Evolutionary conservation across 2,329 filamentous ascomycete species (phyloP).

Genomic region (Acrocalymma vagum): DNA sequence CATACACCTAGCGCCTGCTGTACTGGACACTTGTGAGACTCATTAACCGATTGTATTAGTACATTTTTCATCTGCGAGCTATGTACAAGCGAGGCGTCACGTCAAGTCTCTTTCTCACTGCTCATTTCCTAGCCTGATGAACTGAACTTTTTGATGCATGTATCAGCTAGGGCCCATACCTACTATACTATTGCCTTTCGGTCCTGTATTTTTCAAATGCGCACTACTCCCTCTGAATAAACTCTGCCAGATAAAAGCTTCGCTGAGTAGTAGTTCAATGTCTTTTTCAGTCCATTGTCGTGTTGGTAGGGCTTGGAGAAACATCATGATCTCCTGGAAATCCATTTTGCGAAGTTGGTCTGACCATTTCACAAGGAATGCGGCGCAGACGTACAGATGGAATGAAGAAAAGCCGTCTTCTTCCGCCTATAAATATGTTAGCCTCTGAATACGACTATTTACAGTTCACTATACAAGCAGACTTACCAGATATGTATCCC

Average conservation of each 20-base stretch:
- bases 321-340: conserved; percentile 99
- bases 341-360: conserved; percentile 96
- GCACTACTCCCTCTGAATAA: conserved; percentile 94
- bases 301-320: conserved; percentile 92
- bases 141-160: conserved; percentile 5
- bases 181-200: conserved; percentile 38
- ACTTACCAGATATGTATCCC: conserved; percentile 96
- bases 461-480: not conserved
- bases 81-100: conserved; percentile 15
- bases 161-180: conserved; percentile 48
- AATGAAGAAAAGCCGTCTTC: conserved; percentile 99
- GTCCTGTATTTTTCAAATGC: conserved; percentile 67
- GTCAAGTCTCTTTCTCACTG: conserved; percentile 2
- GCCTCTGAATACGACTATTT: conserved; percentile 3
- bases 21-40: no score
- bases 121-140: conserved; percentile 9
- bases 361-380: conserved; percentile 98
- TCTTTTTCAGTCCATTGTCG: conserved; percentile 97
- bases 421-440: conserved; percentile 74
- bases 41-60: no score
- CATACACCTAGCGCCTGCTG: no score
- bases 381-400: conserved; percentile 97
- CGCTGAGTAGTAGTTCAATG: conserved; percentile 91
- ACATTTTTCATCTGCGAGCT: no score
- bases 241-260: conserved; percentile 99